Base-by-base conservation (phyloP, 441 rosid genomes). In the Lepidium campestre region DNA sequence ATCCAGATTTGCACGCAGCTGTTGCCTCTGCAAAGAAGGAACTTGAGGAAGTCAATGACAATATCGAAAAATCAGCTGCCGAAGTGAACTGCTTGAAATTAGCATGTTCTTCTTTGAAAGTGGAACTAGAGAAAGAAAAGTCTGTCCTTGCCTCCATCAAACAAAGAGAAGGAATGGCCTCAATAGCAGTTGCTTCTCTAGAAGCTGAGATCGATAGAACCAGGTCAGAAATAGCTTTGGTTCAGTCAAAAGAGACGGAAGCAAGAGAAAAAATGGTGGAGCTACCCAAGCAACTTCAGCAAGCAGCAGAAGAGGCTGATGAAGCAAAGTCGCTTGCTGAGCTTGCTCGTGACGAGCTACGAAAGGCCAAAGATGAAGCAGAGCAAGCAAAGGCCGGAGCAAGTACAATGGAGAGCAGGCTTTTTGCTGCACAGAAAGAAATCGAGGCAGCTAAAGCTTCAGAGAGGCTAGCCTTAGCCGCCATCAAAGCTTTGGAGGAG, bases 81-180 rank as follows among this genome's bases (percentile, higher is more conserved):
- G 96, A 93, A 77, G 91, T 87, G 58, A 80, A 75, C 55, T 76
- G 76, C 80, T 76, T 93, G 78, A 90, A 87, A 74, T 78, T 87
- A 65, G 94, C 98, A 7, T 80, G 85, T 41, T 49, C 73, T 19
- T 80, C 98, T 3, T 76, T 93, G 52, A 79, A 81, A 44, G 53
- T 79, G 0, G 98, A 93, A 67, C 84, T 90, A 23, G 93, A 87
- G 64, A 81, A 67, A 63, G 95, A 93, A 72, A 93, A 80, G 58
- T 63, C 79, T 1, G 80, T 83, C 29, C 89, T 90, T 65, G 81
- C 84, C 18, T 45, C 81, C 2, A 67, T 85, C 23, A 83, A 74
- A 75, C 96, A 90, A 72, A 81, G 96, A 79, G 98, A 93, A 86
- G 97, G 95, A 67, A 86, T 88, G 86, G 95, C 96, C 7, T 79